Conservation (phyloP, 805 yeast species). For the Groenewaldozyma salmanticensis region DNA sequence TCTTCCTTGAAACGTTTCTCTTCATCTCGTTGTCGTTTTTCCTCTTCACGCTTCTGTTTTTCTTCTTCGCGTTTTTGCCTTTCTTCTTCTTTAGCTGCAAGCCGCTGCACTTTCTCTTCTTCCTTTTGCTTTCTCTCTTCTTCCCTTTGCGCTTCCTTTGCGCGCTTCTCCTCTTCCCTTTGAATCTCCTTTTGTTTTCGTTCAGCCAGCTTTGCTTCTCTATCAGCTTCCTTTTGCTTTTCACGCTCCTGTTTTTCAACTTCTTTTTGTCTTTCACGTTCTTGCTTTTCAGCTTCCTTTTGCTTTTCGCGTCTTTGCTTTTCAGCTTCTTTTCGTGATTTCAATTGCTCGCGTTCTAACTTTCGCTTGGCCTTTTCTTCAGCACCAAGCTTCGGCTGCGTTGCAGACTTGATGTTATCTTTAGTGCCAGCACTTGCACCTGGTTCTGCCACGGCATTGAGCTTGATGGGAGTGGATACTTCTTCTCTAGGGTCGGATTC, state of each 20-base stretch:
- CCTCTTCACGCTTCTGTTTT: slow-evolving; percentile 15
- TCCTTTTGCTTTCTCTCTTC: slow-evolving; percentile 17
- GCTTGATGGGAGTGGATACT: no score
- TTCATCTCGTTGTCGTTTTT: slow-evolving; percentile 13
- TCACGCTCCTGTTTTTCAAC: neutral
- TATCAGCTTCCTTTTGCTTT: neutral
- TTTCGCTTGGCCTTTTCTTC: neutral
- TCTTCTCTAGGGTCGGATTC: neutral
- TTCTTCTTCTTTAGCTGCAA: slow-evolving; percentile 14
- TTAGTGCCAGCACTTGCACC: no score
- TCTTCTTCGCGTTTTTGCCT: slow-evolving; percentile 16
- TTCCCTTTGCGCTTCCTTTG: slow-evolving; percentile 10
- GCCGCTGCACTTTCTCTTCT: slow-evolving; percentile 15
- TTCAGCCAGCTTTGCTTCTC: slow-evolving; percentile 4
- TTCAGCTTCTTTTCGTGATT: neutral
- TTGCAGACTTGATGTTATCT: no score
- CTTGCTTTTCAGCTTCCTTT: neutral
- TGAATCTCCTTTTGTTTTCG: slow-evolving; percentile 1
- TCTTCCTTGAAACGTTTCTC: slow-evolving; percentile 11
- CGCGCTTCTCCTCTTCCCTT: slow-evolving; percentile 18
- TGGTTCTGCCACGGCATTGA: no score
- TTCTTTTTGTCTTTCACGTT: slow-evolving; percentile 1
- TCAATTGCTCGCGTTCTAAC: neutral
- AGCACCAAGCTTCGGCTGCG: no score
- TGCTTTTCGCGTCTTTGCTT: neutral